phyloP scores from a whole-genome alignment of 495 filamentous ascomycete genomes.

The Aspergillus haitiensis region DNA sequence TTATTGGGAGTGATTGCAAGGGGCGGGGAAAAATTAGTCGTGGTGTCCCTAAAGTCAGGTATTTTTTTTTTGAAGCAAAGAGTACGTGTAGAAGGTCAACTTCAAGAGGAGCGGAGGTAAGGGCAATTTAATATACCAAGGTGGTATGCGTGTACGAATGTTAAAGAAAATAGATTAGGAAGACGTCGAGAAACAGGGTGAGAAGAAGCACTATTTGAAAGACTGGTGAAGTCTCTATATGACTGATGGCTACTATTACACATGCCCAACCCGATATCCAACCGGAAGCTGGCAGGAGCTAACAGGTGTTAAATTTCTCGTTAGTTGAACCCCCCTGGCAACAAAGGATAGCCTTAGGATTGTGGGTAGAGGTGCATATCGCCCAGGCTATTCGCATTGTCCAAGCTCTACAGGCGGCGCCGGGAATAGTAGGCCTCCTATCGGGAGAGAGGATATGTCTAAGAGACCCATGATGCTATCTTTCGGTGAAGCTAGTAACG shows the following conservation, averaged over 20 bases:
- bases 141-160: neutral
- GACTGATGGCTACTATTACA: constrained; percentile 24
- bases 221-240: constrained; percentile 6
- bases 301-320: constrained; percentile 13
- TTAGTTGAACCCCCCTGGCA: constrained; percentile 14
- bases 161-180: constrained; percentile 11
- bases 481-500: constrained; percentile 33
- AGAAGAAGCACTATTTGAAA: constrained; percentile 17
- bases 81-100: neutral
- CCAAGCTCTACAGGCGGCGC: constrained; percentile 19
- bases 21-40: too few species aligned
- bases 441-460: constrained; percentile 9
- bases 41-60: neutral
- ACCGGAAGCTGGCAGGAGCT: constrained; percentile 17
- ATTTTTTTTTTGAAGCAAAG: neutral
- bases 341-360: constrained; percentile 19
- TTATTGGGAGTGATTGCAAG: neutral
- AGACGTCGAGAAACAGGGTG: constrained; percentile 8
- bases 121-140: neutral
- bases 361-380: constrained; percentile 24
- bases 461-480: constrained; percentile 23
- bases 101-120: neutral
- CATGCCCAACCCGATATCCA: constrained; percentile 26
- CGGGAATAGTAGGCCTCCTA: constrained; percentile 19
- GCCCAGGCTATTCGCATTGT: constrained; percentile 17